These are phyloP conservation scores for Polysphondylium violaceum DNA, from an alignment of 78 protist species.

Conservation along the genomic window DNA sequence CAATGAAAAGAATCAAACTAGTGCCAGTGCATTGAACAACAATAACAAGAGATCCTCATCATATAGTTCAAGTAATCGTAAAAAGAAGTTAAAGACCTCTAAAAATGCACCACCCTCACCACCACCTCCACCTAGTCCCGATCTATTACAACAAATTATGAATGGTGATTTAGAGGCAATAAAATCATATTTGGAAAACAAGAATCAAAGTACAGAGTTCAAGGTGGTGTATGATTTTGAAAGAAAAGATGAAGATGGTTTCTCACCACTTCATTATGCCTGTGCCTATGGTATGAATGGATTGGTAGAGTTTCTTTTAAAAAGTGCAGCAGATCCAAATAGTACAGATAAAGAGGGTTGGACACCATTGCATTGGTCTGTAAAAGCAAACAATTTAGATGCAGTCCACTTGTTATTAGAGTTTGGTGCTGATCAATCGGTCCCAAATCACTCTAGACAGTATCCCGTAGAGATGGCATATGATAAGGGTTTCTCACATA, in stretches of 20 bases:
- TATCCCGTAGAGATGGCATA: slow-evolving; percentile 74
- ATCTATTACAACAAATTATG: slow-evolving; percentile 32
- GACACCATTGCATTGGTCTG: slow-evolving; percentile 76
- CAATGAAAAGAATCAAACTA: not conserved
- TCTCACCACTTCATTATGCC: slow-evolving; percentile 68
- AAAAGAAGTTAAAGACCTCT: slow-evolving; percentile 10
- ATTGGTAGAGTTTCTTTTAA: slow-evolving; percentile 40
- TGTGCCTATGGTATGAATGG: slow-evolving; percentile 76
- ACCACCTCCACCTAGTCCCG: not conserved
- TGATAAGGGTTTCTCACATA: slow-evolving; percentile 62
- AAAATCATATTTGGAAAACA: slow-evolving; percentile 24
- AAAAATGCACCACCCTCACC: not conserved
- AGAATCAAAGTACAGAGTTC: not conserved
- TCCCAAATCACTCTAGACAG: slow-evolving; percentile 32
- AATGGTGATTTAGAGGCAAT: slow-evolving; percentile 43
- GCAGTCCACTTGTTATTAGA: slow-evolving; percentile 38
- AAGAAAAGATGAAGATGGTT: slow-evolving; percentile 62
- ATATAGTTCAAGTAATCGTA: slow-evolving; percentile 1
- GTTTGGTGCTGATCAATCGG: slow-evolving; percentile 60
- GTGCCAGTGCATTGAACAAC: not conserved
- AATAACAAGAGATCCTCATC: not conserved
- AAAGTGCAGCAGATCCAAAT: slow-evolving; percentile 26
- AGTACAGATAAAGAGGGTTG: slow-evolving; percentile 63
- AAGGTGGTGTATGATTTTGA: slow-evolving; percentile 47
- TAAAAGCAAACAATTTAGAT: slow-evolving; percentile 53